These are phyloP conservation scores for Haplosporangium gracile DNA, from an alignment of 192 early-diverging fungal species.

Conservation along the genomic window DNA sequence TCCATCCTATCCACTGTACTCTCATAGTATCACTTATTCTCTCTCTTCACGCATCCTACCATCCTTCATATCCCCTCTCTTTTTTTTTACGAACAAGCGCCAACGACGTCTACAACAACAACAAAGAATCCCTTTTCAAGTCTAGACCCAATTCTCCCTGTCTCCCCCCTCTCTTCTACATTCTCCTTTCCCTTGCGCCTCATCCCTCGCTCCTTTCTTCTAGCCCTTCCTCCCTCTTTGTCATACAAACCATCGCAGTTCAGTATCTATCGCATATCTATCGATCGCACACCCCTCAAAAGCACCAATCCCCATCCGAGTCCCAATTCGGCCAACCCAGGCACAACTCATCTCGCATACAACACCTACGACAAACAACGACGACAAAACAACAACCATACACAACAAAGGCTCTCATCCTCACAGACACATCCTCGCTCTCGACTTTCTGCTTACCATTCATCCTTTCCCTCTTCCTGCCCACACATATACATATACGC, in stretches of 20 bases:
- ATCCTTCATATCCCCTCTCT: not conserved
- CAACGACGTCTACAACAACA: not conserved
- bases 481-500: not conserved
- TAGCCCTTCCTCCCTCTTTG: not conserved
- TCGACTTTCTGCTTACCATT: not conserved
- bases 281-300: too few relatives aligned
- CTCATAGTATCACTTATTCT: not conserved
- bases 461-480: not conserved
- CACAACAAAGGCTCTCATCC: slow-evolving; percentile 7
- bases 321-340: too few relatives aligned
- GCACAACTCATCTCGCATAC: too few relatives aligned
- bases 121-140: not conserved
- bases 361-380: not conserved
- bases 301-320: too few relatives aligned
- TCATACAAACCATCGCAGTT: not conserved
- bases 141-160: not conserved
- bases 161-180: not conserved
- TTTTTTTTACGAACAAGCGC: not conserved
- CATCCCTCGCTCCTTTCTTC: not conserved
- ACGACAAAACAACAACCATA: not conserved
- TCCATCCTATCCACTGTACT: not conserved
- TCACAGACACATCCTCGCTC: not conserved
- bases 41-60: not conserved
- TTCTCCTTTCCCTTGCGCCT: not conserved
- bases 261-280: not conserved